A percentile compares a stretch with the other conserved stretches of the same genome.
phyloP scores from a whole-genome alignment of 1,284 basidiomycete species.

The Malassezia yamatoensis region DNA sequence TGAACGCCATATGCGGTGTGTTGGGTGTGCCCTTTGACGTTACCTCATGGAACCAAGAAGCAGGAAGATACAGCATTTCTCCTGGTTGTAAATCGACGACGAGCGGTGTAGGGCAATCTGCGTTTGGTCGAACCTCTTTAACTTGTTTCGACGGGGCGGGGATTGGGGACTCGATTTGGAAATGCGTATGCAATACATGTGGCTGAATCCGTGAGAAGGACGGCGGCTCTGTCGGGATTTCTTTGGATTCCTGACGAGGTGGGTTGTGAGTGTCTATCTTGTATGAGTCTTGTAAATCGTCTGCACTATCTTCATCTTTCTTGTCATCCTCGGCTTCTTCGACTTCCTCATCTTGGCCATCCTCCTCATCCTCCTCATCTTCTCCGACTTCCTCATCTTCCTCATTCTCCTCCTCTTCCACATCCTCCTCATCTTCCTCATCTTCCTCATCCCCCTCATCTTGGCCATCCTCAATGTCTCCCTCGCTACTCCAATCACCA shows the following conservation, averaged over 20 bases:
- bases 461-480: background rate
- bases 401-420: background rate
- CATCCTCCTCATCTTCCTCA: conserved; percentile 3
- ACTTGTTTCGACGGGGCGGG: conserved; percentile 2
- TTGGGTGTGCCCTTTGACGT: conserved; percentile 23
- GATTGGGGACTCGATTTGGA: conserved; percentile 22
- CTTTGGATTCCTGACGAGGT: background rate
- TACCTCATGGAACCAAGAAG: conserved; percentile 47
- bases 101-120: conserved; percentile 32
- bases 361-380: conserved; percentile 14
- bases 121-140: background rate
- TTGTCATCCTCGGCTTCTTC: conserved; percentile 29
- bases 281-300: conserved; percentile 22
- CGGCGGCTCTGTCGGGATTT: conserved; percentile 25
- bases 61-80: conserved; percentile 46
- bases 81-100: conserved; percentile 37
- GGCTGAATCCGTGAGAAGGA: conserved; percentile 40
- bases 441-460: conserved; percentile 3
- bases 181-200: conserved; percentile 27
- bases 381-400: background rate
- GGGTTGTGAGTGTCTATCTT: background rate
- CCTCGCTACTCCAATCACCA: conserved; percentile 6
- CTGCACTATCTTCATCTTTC: conserved; percentile 8
- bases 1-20: conserved; percentile 44
- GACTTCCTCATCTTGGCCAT: conserved; percentile 17